Percentiles rank a stretch among this genome's conserved stretches.
Evolutionary conservation across 2,329 filamentous ascomycete species (phyloP).

Genomic region (Hypoxylon sp.): DNA sequence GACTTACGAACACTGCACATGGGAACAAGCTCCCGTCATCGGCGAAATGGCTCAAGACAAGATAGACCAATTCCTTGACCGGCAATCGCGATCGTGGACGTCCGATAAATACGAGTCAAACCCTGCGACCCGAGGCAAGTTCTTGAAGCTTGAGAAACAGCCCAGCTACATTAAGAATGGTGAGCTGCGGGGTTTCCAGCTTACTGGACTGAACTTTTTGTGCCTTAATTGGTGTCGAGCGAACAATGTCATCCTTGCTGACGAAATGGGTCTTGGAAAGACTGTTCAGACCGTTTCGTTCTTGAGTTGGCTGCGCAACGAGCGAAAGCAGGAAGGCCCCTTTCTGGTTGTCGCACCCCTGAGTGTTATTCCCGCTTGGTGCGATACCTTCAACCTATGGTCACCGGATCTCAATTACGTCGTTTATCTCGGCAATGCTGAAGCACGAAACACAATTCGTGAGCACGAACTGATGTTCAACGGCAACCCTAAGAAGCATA

Average conservation of each 20-base stretch:
- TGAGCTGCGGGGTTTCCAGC: conserved; percentile 90
- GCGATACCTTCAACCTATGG: conserved; percentile 97
- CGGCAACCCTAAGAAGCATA: conserved; percentile 86
- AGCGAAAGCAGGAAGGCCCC: conserved; percentile 88
- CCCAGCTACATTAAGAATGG: conserved; percentile 87
- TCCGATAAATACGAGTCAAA: conserved; percentile 85
- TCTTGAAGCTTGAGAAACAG: conserved; percentile 79
- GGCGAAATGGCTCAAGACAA: conserved; percentile 84
- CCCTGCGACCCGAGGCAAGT: conserved; percentile 78
- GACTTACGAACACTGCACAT: conserved; percentile 93
- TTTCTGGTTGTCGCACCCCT: conserved; percentile 97
- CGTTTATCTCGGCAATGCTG: conserved; percentile 91
- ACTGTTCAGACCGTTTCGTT: conserved; percentile 98
- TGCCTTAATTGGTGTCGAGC: conserved; percentile 94
- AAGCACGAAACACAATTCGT: conserved; percentile 85
- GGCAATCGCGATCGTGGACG: conserved; percentile 80
- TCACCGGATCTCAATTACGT: conserved; percentile 96
- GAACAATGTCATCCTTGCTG: conserved; percentile 96
- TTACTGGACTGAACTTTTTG: conserved; percentile 93
- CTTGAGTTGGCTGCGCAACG: conserved; percentile 95
- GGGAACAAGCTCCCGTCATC: conserved; percentile 84
- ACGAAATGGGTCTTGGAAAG: conserved; percentile 99
- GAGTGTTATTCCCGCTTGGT: conserved; percentile 98
- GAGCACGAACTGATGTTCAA: conserved; percentile 91
- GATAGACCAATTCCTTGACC: conserved; percentile 91